Evolutionary conservation across 352 stramenopile species (phyloP), one percentile per base, ranked within the genome.

Genomic region (Thalassiosira allenii): DNA sequence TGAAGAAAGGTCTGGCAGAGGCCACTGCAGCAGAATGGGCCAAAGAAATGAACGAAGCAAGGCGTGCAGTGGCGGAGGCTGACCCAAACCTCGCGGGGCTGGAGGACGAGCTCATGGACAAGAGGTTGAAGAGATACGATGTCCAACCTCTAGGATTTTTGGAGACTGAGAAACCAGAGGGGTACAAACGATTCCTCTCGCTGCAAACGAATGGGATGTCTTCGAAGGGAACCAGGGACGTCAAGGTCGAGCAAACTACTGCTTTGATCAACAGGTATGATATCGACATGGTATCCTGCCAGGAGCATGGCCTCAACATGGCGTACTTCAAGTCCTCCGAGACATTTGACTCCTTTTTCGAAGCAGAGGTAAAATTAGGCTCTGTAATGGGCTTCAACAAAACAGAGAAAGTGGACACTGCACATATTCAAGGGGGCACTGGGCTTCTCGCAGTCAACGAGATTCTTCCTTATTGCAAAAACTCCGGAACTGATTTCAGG

Each of bases 331-430:
- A 40, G 43, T 2, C 33, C 2, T 64, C 51, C 1, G 30, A 75
- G 20, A 43, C 34, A 0, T 2, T 75, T 11, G 65, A 49, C 0
- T 54, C 33, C 0, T 6, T 44, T 6, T 47, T 75, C n/a, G 14
- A 47, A 22, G 20, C 32, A 20, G 2, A 43, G 65, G 59, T n/a
- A 9, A 11, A 29, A 65, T 23, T 75, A 8, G 14, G 43, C 5
- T 64, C 51, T 23, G 52, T 75, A 0, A 17, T 22, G 40, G 9
- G 30, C 0, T 27, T 66, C 20, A 75, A 75, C 52, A 66, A 54
- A 11, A 32, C 2, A 30, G 32, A 65, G 2, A 40, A 61, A 11
- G 6, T 17, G 25, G 6, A 9, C 52, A 72, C 29, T 12, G 3
- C 3, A 3, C 6, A 61, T 11, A 30, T 61, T 61, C 43, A 37